Evolutionary conservation across 2,329 filamentous ascomycete species (phyloP).

Genomic region (Neonectria neomacrospora): DNA sequence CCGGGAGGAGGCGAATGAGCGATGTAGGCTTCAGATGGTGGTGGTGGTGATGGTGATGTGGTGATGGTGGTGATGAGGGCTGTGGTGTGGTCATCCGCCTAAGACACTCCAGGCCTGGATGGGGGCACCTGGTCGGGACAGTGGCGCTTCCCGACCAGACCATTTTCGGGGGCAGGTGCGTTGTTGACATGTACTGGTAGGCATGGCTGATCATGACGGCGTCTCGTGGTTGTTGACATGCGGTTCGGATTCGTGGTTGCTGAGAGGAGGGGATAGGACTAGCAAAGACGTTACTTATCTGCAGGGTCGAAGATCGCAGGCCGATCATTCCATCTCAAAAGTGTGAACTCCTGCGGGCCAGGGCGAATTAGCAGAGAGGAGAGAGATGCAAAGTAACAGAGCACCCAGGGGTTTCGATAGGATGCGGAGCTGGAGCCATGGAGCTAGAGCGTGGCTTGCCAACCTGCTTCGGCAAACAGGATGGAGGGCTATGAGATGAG

Average conservation of each 20-base stretch:
- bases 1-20: constrained; percentile 33
- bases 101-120: constrained; percentile 40
- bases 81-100: constrained; percentile 44
- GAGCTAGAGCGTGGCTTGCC: constrained; percentile 18
- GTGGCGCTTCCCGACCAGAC: constrained; percentile 33
- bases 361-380: constrained; percentile 11
- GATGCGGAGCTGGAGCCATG: not conserved
- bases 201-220: no score
- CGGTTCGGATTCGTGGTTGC: not conserved
- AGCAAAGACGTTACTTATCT: constrained; percentile 13
- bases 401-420: constrained; percentile 14
- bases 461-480: constrained; percentile 19
- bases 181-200: constrained; percentile 3
- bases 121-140: constrained; percentile 26
- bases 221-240: constrained; percentile 5
- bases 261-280: constrained; percentile 7
- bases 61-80: constrained; percentile 26
- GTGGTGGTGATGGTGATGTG: constrained; percentile 33
- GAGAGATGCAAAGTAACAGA: constrained; percentile 7
- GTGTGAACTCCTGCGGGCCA: constrained; percentile 25
- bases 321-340: constrained; percentile 13
- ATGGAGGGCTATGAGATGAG: constrained; percentile 1
- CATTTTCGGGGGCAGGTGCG: constrained; percentile 17
- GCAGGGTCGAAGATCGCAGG: constrained; percentile 20
- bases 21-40: constrained; percentile 33